A percentile compares a stretch with the other conserved stretches of the same genome.
These are phyloP conservation scores for Sporobolomyces roseus DNA, from an alignment of 768 basidiomycete species.

Conservation along the genomic window DNA sequence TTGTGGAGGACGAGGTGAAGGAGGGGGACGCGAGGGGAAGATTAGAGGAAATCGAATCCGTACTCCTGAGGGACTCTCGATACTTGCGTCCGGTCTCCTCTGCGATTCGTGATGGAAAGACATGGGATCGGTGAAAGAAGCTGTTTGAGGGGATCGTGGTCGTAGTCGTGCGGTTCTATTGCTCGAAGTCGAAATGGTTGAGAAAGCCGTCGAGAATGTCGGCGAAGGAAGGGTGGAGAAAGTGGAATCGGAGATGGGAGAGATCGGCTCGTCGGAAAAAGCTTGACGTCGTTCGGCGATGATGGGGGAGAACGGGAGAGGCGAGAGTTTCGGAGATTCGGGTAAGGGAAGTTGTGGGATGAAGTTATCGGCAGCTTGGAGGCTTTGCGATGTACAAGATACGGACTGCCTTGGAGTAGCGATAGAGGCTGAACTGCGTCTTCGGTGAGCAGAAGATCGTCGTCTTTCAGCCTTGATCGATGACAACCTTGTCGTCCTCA, in stretches of 20 bases:
- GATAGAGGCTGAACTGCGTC: slow-evolving; percentile 10
- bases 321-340: neutral
- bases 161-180: too few species aligned
- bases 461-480: slow-evolving; percentile 5
- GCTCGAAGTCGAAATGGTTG: too few species aligned
- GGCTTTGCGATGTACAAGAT: neutral
- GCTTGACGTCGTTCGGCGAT: slow-evolving; percentile 5
- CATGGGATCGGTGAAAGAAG: too few species aligned
- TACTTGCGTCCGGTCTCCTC: too few species aligned
- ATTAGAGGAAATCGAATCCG: too few species aligned
- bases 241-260: too few species aligned
- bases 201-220: too few species aligned
- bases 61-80: too few species aligned
- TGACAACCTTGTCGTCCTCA: neutral
- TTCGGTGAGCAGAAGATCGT: neutral
- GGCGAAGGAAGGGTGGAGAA: neutral
- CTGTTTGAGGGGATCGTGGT: too few species aligned
- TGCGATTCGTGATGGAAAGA: too few species aligned
- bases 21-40: too few species aligned
- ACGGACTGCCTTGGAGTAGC: neutral
- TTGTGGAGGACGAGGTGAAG: neutral
- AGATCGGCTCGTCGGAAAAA: neutral
- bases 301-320: neutral
- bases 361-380: neutral
- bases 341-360: neutral